Base-by-base conservation (phyloP, 768 basidiomycete genomes). In the Suillus bovinus region DNA sequence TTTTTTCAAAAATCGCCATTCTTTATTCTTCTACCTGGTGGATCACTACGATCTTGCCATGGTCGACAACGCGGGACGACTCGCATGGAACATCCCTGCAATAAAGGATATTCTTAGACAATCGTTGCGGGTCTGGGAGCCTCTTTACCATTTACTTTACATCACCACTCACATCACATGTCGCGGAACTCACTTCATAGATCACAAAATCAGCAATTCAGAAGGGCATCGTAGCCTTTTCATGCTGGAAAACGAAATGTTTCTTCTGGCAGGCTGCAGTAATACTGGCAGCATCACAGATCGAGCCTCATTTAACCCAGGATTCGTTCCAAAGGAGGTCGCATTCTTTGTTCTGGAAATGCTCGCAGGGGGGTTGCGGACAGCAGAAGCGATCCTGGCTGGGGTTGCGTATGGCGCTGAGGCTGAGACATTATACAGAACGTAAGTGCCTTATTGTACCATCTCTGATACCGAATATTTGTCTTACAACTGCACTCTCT, bases 391-490 rank as follows among this genome's bases (percentile, higher is more conserved):
- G 5, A 39, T 39, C 13, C 5, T 39, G 14, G 38, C 38, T 16
- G 38, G 38, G 3, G 5, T 39, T 39, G 16, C 14, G 0, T 39
- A 16, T 39, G 38, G 16, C 14, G 0, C 5, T 5, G 11, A 39
- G 14, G 38, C 38, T 5, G 16, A 39, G n/a, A 39, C 14, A 39
- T 39, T 16, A 1, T 39, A 39, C 6, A 39, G 38, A 16, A 39
- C 16, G 38, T 39, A 14, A 39, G 38, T 5, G 5, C 38, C 5
- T 2, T 39, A 14, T 5, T 39, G 38, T 5, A 16, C 14, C 6
- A 39, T 39, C 1, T 4, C 6, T 13, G 4, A 2, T 4, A 14
- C 14, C 1, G 14, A 39, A 16, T 4, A 5, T 39, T 0, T 0
- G 14, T 39, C 38, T 39, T 16, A 39, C 14, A 39, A 39, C 14